Conservation (phyloP, 1,139 yeast genomes). For the Yarrowia galli region DNA sequence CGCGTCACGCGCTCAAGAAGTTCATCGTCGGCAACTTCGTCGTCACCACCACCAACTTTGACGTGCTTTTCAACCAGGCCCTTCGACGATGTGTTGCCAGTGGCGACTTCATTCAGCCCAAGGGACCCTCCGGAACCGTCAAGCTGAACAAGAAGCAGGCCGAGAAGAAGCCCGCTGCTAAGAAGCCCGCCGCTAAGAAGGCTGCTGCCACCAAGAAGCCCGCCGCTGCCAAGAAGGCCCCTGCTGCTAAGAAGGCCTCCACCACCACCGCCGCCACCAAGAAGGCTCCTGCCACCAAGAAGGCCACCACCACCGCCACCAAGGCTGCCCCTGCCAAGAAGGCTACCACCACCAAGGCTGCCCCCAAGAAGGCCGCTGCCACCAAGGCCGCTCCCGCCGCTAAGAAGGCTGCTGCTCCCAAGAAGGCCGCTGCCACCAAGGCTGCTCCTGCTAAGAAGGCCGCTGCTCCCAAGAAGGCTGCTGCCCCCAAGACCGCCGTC, state of each 20-base stretch:
- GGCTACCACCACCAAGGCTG: conserved; percentile 41
- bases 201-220: conserved; percentile 42
- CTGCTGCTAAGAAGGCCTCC: conserved; percentile 41
- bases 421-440: conserved; percentile 43
- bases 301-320: conserved; percentile 43
- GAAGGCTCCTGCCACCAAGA: conserved; percentile 46
- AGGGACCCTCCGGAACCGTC: conserved; percentile 85
- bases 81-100: conserved; percentile 80
- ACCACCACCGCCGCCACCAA: conserved; percentile 47
- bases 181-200: conserved; percentile 44
- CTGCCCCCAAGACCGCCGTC: conserved; percentile 44
- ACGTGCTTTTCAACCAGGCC: conserved; percentile 77
- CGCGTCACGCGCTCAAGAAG: conserved; percentile 79
- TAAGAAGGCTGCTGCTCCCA: conserved; percentile 43
- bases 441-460: conserved; percentile 44
- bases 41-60: conserved; percentile 69
- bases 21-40: conserved; percentile 69
- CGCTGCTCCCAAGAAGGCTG: conserved; percentile 48
- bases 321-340: conserved; percentile 41
- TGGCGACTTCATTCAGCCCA: conserved; percentile 84
- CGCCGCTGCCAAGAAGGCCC: conserved; percentile 40
- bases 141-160: conserved; percentile 61
- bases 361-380: conserved; percentile 44
- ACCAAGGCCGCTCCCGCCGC: conserved; percentile 45
- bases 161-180: conserved; percentile 44